Percentiles rank a stretch among this genome's conserved stretches.
Conservation (phyloP, 2,329 filamentous ascomycete genomes). For the Penicillium frequentans region DNA sequence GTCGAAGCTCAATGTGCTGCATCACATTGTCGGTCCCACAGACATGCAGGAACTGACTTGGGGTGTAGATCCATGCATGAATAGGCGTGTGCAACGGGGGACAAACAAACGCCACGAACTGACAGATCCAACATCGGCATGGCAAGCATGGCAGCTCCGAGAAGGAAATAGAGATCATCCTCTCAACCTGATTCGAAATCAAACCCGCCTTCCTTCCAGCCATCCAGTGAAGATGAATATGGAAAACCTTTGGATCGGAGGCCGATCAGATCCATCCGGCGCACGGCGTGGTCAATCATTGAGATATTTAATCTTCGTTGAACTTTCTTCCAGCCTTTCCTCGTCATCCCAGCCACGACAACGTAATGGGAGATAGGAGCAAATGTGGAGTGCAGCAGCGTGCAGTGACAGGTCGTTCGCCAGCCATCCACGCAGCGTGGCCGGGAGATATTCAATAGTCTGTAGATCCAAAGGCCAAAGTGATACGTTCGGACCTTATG, state of each 20-base stretch:
- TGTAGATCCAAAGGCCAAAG: neutral
- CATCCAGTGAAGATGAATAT: neutral
- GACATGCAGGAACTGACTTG: slow-evolving; percentile 12
- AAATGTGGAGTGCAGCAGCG: neutral
- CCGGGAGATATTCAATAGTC: slow-evolving; percentile 16
- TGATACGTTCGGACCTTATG: neutral
- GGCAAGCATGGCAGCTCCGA: neutral
- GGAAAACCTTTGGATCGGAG: neutral
- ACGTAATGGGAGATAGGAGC: neutral
- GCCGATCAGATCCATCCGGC: neutral
- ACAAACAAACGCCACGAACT: slow-evolving; percentile 17
- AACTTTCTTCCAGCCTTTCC: neutral
- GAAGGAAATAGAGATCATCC: neutral
- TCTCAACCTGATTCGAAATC: neutral
- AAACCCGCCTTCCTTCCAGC: neutral
- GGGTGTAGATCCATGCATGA: slow-evolving; percentile 11
- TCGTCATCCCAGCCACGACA: neutral
- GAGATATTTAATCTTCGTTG: neutral
- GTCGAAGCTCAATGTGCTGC: slow-evolving; percentile 10
- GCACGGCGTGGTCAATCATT: slow-evolving; percentile 1
- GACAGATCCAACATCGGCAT: slow-evolving; percentile 13
- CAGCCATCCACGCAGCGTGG: slow-evolving; percentile 11
- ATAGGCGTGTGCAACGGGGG: slow-evolving; percentile 16
- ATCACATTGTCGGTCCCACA: slow-evolving; percentile 13
- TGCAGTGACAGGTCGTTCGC: slow-evolving; percentile 6